Conservation (phyloP, 2,329 filamentous ascomycete genomes). For the Podosphaera leucotricha region DNA sequence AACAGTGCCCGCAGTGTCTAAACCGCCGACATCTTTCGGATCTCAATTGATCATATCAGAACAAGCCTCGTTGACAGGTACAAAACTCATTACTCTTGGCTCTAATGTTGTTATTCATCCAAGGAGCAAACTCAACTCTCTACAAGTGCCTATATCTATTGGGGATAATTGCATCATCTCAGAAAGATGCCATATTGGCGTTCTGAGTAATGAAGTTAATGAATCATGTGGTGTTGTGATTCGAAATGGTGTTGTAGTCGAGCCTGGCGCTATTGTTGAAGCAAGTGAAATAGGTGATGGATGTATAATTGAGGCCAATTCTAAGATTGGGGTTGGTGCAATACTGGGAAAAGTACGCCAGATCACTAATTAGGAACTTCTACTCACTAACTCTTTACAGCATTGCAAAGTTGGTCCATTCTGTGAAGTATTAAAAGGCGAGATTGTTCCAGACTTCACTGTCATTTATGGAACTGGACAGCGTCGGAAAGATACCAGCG, state of each 20-base stretch:
- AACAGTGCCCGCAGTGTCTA: constrained; percentile 26
- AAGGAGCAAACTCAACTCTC: constrained; percentile 55
- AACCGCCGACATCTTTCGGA: constrained; percentile 36
- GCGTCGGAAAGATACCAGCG: constrained; percentile 31
- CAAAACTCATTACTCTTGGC: constrained; percentile 54
- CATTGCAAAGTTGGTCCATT: constrained; percentile 48
- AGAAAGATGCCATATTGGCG: constrained; percentile 38
- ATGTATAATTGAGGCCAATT: constrained; percentile 36
- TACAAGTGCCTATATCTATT: constrained; percentile 54
- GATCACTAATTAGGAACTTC: neutral
- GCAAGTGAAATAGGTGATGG: constrained; percentile 25
- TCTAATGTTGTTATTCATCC: constrained; percentile 70
- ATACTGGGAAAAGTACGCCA: constrained; percentile 34
- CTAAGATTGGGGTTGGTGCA: constrained; percentile 33
- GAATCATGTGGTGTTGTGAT: constrained; percentile 21
- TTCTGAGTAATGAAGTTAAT: constrained; percentile 16
- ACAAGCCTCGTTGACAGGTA: constrained; percentile 40
- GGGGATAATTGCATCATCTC: constrained; percentile 64
- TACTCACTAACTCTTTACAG: constrained; percentile 18
- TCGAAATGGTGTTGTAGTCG: constrained; percentile 36
- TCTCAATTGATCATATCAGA: constrained; percentile 37
- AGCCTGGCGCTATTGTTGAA: constrained; percentile 35
- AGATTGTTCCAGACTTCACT: constrained; percentile 38
- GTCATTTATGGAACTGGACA: constrained; percentile 45
- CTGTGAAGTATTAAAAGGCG: constrained; percentile 31